Percentiles rank a stretch among this genome's conserved stretches.
phyloP scores from a whole-genome alignment of 2,329 filamentous ascomycete genomes.

The Fusarium chlamydosporum region DNA sequence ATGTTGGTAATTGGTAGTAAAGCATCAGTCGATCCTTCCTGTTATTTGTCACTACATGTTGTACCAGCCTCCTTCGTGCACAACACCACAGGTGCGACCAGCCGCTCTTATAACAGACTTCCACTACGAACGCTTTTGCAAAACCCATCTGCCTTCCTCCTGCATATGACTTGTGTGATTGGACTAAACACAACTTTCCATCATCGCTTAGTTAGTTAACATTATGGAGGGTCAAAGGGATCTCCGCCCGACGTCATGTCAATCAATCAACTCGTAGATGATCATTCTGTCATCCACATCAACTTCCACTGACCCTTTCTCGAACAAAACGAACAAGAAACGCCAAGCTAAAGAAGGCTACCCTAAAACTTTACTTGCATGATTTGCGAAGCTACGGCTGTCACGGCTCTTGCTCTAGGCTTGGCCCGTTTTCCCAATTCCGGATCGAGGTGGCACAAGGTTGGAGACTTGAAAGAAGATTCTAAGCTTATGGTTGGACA shows the following conservation, averaged over 20 bases:
- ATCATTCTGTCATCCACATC: slow-evolving; percentile 5
- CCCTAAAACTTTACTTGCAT: slow-evolving; percentile 13
- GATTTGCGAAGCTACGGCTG: slow-evolving; percentile 32
- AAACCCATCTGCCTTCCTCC: not conserved
- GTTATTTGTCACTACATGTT: slow-evolving; percentile 5
- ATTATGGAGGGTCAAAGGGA: slow-evolving; percentile 1
- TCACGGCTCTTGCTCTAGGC: slow-evolving; percentile 23
- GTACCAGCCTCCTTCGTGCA: slow-evolving; percentile 40
- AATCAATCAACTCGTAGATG: not conserved
- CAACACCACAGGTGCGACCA: slow-evolving; percentile 31
- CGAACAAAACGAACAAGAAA: slow-evolving; percentile 1
- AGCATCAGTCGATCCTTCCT: slow-evolving; percentile 2
- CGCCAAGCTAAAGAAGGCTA: not conserved
- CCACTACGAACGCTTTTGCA: slow-evolving; percentile 28
- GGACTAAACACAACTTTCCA: slow-evolving; percentile 14
- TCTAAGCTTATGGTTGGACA: slow-evolving; percentile 32
- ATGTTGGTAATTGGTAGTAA: slow-evolving; percentile 7
- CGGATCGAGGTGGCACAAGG: slow-evolving; percentile 26
- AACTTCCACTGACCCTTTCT: not conserved
- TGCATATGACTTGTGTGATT: slow-evolving; percentile 15
- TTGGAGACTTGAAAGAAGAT: slow-evolving; percentile 25
- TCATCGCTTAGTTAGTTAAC: slow-evolving; percentile 16
- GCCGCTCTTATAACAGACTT: slow-evolving; percentile 44
- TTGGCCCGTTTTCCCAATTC: slow-evolving; percentile 28
- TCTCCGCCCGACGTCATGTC: slow-evolving; percentile 42